Conservation (phyloP, 176 grass and related monocot genomes). For the Oryza coarctata region DNA sequence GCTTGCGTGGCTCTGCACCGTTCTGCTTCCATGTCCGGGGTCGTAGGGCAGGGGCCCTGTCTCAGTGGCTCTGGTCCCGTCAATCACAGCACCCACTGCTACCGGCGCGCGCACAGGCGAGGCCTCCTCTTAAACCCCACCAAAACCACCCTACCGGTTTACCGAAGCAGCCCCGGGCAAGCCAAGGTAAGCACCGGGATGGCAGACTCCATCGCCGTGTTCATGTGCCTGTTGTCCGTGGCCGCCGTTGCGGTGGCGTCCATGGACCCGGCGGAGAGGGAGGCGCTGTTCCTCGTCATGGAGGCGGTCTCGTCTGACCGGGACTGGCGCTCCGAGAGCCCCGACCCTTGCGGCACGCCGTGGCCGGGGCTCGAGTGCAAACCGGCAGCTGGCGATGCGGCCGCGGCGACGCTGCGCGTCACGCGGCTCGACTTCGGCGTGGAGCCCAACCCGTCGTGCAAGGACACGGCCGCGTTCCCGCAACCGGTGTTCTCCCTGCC, state of each 20-base stretch:
- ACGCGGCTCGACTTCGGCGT: slow-evolving; percentile 92
- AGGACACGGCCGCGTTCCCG: slow-evolving; percentile 58
- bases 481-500: slow-evolving; percentile 58
- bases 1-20: neutral
- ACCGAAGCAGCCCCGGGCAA: neutral
- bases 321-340: slow-evolving; percentile 76
- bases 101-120: neutral
- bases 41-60: neutral
- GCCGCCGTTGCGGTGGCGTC: neutral
- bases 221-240: slow-evolving; percentile 26
- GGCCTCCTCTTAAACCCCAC: neutral
- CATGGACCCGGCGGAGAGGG: slow-evolving; percentile 62
- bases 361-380: slow-evolving; percentile 97
- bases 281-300: slow-evolving; percentile 82
- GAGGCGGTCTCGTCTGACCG: slow-evolving; percentile 84
- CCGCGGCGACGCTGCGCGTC: slow-evolving; percentile 45
- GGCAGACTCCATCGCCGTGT: slow-evolving; percentile 16
- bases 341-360: slow-evolving; percentile 62
- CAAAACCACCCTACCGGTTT: neutral
- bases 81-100: slow-evolving; percentile 21
- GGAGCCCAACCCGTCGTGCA: slow-evolving; percentile 79
- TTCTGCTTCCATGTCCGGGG: neutral
- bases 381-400: slow-evolving; percentile 18
- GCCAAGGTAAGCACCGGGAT: neutral
- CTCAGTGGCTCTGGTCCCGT: slow-evolving; percentile 23